phyloP scores from a whole-genome alignment of 805 yeast genomes.

The Yarrowia phangngaensis region DNA sequence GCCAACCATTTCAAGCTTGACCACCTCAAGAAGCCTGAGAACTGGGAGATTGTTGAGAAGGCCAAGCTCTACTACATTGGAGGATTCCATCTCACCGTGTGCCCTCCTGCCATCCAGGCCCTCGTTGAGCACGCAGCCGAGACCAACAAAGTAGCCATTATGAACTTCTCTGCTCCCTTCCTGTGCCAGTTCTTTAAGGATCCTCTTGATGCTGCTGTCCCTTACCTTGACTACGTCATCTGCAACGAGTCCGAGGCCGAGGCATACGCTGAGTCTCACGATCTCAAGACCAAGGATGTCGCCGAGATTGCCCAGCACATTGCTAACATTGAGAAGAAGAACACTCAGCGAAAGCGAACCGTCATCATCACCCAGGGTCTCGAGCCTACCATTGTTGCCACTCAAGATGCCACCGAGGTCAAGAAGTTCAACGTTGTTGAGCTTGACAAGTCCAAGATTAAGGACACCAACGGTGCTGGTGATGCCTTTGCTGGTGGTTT shows the following conservation, averaged over 20 bases:
- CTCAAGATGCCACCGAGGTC: constrained; percentile 51
- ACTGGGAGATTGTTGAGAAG: constrained; percentile 79
- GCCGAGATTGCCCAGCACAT: constrained; percentile 75
- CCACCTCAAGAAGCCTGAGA: constrained; percentile 82
- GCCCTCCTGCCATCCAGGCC: constrained; percentile 86
- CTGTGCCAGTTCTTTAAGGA: constrained; percentile 94
- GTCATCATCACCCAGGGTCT: constrained; percentile 95
- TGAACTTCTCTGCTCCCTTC: constrained; percentile 96
- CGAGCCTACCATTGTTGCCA: constrained; percentile 79
- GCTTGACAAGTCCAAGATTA: constrained; percentile 61
- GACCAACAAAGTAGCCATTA: constrained; percentile 66
- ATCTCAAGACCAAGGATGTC: constrained; percentile 57
- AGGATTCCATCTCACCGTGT: constrained; percentile 98
- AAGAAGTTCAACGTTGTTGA: constrained; percentile 65
- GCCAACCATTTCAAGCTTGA: constrained; percentile 93
- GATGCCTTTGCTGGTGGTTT: constrained; percentile 98
- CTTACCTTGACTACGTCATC: constrained; percentile 85
- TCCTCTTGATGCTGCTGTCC: constrained; percentile 70
- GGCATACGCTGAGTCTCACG: constrained; percentile 86
- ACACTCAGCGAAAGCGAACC: constrained; percentile 65
- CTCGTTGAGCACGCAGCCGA: constrained; percentile 91
- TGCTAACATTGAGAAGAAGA: constrained; percentile 73
- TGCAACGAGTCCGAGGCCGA: constrained; percentile 98
- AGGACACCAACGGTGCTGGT: constrained; percentile 98
- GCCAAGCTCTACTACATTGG: constrained; percentile 89